A percentile compares a stretch with the other conserved stretches of the same genome.
These are phyloP conservation scores for Aspergillus pseudoterreus DNA, from an alignment of 2,329 filamentous ascomycete species.

Conservation along the genomic window DNA sequence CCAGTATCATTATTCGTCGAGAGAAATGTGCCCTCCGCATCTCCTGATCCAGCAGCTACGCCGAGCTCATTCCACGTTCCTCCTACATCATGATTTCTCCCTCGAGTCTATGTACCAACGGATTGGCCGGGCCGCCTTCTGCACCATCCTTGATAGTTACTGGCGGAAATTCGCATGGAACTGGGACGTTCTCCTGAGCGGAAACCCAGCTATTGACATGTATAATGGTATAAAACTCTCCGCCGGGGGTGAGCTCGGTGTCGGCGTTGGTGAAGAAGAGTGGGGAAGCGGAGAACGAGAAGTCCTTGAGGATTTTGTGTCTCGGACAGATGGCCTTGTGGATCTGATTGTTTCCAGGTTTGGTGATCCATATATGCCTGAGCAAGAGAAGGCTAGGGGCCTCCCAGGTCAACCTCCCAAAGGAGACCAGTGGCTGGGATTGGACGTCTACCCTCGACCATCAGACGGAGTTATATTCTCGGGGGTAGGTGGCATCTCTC, in stretches of 20 bases:
- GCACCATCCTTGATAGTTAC: slow-evolving; percentile 69
- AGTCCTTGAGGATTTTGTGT: slow-evolving; percentile 83
- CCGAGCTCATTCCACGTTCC: slow-evolving; percentile 77
- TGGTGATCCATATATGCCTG: slow-evolving; percentile 52
- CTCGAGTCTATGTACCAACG: slow-evolving; percentile 67
- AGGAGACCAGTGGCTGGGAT: slow-evolving; percentile 67
- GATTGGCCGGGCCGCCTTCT: slow-evolving; percentile 64
- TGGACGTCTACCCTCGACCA: slow-evolving; percentile 61
- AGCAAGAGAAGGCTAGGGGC: slow-evolving; percentile 18
- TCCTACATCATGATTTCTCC: slow-evolving; percentile 79
- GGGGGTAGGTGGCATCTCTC: slow-evolving; percentile 69
- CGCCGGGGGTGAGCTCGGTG: slow-evolving; percentile 82
- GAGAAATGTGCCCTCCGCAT: slow-evolving; percentile 79
- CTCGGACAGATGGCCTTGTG: slow-evolving; percentile 74
- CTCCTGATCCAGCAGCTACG: slow-evolving; percentile 77
- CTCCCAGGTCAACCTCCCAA: slow-evolving; percentile 17
- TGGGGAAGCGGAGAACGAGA: slow-evolving; percentile 90
- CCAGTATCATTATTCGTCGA: slow-evolving; percentile 74
- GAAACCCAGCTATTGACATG: slow-evolving; percentile 76
- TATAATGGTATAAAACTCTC: slow-evolving; percentile 84
- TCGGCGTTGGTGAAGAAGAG: slow-evolving; percentile 94
- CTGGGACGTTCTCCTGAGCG: slow-evolving; percentile 89
- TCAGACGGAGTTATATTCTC: slow-evolving; percentile 85
- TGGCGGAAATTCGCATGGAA: slow-evolving; percentile 66
- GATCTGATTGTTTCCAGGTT: slow-evolving; percentile 87